Conservation (phyloP, 1,139 yeast species). For the Eremothecium sinecaudum region DNA sequence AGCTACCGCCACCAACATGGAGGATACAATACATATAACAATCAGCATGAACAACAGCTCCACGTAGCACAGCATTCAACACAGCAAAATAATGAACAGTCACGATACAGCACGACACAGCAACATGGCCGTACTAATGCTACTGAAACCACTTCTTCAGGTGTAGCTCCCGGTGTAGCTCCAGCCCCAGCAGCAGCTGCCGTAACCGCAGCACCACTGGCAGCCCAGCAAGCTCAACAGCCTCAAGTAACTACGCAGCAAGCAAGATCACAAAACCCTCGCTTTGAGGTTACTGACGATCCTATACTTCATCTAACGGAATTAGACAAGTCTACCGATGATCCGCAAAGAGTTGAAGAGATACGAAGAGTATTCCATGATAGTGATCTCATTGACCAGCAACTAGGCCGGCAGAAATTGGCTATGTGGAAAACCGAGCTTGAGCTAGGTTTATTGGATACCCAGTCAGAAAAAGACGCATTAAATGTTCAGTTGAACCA, state of each 20-base stretch:
- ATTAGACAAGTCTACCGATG: slow-evolving; percentile 14
- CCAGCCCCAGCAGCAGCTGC: not conserved
- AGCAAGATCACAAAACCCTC: no score
- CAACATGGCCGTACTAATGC: no score
- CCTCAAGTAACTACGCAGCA: no score
- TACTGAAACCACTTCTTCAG: not conserved
- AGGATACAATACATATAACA: slow-evolving; percentile 5
- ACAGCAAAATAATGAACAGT: no score
- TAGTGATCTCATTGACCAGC: slow-evolving; percentile 17
- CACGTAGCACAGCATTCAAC: not conserved
- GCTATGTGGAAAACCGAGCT: slow-evolving; percentile 17
- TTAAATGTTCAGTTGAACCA: slow-evolving; percentile 20
- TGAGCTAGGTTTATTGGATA: slow-evolving; percentile 19
- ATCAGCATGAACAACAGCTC: slow-evolving; percentile 1
- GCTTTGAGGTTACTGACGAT: slow-evolving; percentile 14
- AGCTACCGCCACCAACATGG: slow-evolving; percentile 4
- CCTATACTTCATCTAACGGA: slow-evolving; percentile 20
- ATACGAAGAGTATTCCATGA: slow-evolving; percentile 12
- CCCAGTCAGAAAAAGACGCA: slow-evolving; percentile 24
- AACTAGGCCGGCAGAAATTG: slow-evolving; percentile 16
- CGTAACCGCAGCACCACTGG: slow-evolving; percentile 1
- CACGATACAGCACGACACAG: no score
- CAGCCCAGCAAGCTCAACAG: no score
- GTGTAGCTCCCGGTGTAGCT: no score
- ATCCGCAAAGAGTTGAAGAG: slow-evolving; percentile 11